Percentiles rank a stretch among this genome's conserved stretches.
phyloP scores from a whole-genome alignment of 345 rosid genomes.

The Eucalyptus cloeziana region DNA sequence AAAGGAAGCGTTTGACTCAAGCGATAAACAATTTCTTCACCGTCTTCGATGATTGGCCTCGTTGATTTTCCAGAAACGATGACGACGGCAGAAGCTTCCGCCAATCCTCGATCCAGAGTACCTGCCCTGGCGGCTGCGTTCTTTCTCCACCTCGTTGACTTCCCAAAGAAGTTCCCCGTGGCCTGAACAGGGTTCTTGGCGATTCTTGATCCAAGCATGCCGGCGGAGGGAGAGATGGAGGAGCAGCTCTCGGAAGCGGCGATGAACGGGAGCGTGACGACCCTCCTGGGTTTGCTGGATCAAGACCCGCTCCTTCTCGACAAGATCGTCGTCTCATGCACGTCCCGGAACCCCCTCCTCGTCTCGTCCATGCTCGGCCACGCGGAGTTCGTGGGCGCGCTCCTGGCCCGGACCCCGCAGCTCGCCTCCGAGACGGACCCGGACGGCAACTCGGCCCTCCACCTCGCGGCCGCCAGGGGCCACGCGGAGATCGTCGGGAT shows the following conservation, averaged over 20 bases:
- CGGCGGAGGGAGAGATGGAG: neutral
- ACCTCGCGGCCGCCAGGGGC: constrained; percentile 10
- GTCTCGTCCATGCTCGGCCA: constrained; percentile 5
- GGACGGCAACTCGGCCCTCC: constrained; percentile 3
- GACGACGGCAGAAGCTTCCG: neutral
- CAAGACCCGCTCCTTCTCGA: neutral
- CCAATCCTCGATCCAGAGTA: neutral
- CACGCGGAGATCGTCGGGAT: neutral
- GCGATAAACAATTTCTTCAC: neutral
- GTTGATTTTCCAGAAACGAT: neutral
- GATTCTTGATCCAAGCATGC: neutral
- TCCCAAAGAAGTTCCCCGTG: neutral
- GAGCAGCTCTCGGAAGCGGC: neutral
- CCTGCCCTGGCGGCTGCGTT: neutral
- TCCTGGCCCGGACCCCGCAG: neutral
- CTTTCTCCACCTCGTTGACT: neutral
- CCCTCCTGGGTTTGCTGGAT: neutral
- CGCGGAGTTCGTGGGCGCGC: neutral
- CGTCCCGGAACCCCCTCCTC: constrained; percentile 1
- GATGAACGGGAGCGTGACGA: neutral
- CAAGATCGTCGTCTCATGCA: neutral
- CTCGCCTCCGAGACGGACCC: neutral
- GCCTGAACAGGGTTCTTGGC: neutral
- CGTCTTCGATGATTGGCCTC: neutral
- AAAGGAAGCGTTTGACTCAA: neutral